phyloP scores from a whole-genome alignment of 257 asterid genomes.

The Plantago elongata region DNA sequence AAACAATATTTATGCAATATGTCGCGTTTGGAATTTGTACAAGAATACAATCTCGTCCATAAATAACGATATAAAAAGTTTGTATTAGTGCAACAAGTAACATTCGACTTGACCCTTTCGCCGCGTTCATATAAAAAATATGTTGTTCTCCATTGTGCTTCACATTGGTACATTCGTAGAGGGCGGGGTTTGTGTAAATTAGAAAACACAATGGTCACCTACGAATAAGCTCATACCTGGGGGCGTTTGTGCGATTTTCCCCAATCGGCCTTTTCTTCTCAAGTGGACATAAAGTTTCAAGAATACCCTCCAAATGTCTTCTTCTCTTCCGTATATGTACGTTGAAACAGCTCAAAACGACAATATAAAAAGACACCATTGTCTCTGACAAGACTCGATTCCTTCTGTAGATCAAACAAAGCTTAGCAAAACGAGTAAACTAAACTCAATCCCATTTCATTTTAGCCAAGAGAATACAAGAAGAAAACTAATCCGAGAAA shows the following conservation, averaged over 20 bases:
- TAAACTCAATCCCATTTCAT: slow-evolving; percentile 1
- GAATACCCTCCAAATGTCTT: slow-evolving; percentile 36
- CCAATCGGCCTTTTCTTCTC: not conserved
- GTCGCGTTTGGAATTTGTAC: not conserved
- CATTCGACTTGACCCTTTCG: too few species aligned
- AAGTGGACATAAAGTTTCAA: slow-evolving; percentile 21
- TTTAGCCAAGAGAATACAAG: not conserved
- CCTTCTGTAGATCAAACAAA: slow-evolving; percentile 48
- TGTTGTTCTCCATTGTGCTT: too few species aligned
- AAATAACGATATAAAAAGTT: too few species aligned
- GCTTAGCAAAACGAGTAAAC: slow-evolving; percentile 13
- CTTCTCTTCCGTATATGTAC: not conserved
- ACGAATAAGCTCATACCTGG: not conserved
- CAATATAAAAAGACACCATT: slow-evolving; percentile 28
- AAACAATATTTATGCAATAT: too few species aligned
- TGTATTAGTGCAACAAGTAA: too few species aligned
- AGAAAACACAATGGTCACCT: not conserved
- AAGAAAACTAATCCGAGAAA: slow-evolving; percentile 5
- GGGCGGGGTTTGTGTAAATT: not conserved
- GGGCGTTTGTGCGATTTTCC: not conserved
- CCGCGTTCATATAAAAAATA: too few species aligned
- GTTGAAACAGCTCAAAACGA: slow-evolving; percentile 24
- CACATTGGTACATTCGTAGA: too few species aligned
- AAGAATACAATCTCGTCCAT: too few species aligned
- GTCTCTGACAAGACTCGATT: slow-evolving; percentile 45